Evolutionary conservation across 2,329 filamentous ascomycete species (phyloP).

Genomic region (Neofusicoccum kwambonambiense): DNA sequence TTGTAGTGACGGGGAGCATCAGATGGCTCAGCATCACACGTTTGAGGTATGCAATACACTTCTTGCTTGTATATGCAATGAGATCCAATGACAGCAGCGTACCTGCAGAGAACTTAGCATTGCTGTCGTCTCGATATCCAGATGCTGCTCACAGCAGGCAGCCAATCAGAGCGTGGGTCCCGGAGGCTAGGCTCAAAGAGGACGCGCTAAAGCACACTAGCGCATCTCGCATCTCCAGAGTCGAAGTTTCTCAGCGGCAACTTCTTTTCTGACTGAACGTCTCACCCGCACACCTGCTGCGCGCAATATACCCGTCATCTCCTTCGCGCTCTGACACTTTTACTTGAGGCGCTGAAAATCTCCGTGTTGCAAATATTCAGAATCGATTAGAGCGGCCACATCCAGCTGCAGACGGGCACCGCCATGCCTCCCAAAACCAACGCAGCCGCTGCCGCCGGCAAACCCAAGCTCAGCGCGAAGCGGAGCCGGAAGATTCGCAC

Average conservation of each 20-base stretch:
- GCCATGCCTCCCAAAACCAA: neutral
- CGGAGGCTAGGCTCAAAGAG: no score
- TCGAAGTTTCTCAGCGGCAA: conserved; percentile 14
- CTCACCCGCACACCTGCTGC: neutral
- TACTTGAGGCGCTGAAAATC: no score
- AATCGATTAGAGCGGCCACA: no score
- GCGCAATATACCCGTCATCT: neutral
- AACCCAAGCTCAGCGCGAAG: neutral
- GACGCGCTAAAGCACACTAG: neutral
- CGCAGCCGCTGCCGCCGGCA: neutral
- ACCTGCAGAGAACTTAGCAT: no score
- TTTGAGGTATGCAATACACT: no score
- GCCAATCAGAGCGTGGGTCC: no score
- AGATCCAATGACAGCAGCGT: no score
- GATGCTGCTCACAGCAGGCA: no score
- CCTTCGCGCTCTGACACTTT: neutral
- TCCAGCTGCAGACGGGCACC: neutral
- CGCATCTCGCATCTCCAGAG: neutral
- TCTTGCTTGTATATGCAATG: no score
- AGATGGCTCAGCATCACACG: no score
- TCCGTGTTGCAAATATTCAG: neutral
- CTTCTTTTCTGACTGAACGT: neutral
- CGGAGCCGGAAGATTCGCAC: conserved; percentile 12
- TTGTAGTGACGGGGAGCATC: no score
- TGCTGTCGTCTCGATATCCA: no score